Base-by-base conservation (phyloP, 352 stramenopile species). In the Globisporangium nodosum region DNA sequence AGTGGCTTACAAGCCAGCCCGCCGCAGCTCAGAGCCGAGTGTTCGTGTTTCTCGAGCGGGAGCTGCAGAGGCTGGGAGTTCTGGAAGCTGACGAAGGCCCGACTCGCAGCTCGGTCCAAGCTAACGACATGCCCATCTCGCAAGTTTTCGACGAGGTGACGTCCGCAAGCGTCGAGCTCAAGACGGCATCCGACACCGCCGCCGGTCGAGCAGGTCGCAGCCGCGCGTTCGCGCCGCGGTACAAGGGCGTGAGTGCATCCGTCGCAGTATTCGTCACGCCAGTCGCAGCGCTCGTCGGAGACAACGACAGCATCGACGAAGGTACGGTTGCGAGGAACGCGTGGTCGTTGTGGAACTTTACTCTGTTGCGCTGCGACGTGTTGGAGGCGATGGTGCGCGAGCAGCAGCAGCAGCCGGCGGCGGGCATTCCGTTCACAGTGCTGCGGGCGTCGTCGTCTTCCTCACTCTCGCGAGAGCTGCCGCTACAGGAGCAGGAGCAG, bases 261-360 rank as follows among this genome's bases (percentile, higher is more conserved):
- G 4, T 66, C 18, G 49, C 24, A 6, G 60, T 43, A 16, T 66
- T 66, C 30, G 3, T 61, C 40, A 66, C 59, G 15, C 52, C 59
- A 27, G 42, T 65, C 20, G 20, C 33, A 5, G 52, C 39, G 27
- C 60, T 61, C 49, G 47, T 66, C 5, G 48, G 42, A 11, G 53
- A 45, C 18, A 12, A 33, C 20, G 20, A 52, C 16, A 35, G 4
- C 53, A 31, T 27, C 13, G 35, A 2, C 12, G n/a, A 0, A 49
- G 46, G 55, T 60, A 48, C 33, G 55, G 54, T 21, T 13, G 48
- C 40, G n/a, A 31, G 31, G 27, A 45, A 33, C 30, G 37, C 20
- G 27, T 58, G 43, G 16, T 37, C 51, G 33, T 21, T 66, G 21
- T 66, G 60, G 60, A 61, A 62, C 47, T 62, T 66, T 20, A 66